phyloP scores from a whole-genome alignment of 2,329 filamentous ascomycete species.

The Monilinia fructicola region DNA sequence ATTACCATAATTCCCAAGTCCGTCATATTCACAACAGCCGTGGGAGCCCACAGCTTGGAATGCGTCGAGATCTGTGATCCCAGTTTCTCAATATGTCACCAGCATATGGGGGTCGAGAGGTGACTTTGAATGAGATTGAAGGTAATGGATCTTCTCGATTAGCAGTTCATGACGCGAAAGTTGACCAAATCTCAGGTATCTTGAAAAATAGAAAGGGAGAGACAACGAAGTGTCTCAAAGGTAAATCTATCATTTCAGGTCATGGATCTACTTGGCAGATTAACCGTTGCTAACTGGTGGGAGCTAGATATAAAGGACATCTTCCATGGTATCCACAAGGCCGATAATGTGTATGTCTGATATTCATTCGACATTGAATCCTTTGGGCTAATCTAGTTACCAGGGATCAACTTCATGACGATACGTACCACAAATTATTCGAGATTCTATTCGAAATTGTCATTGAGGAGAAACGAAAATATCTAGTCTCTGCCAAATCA shows the following conservation, averaged over 20 bases:
- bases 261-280: not conserved
- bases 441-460: constrained; percentile 74
- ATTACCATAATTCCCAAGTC: constrained; percentile 1
- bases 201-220: constrained; percentile 15
- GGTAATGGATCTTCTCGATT: constrained; percentile 16
- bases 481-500: constrained; percentile 52
- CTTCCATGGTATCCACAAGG: constrained; percentile 35
- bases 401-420: constrained; percentile 60
- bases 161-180: not conserved
- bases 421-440: constrained; percentile 77
- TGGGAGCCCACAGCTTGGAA: constrained; percentile 12
- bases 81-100: constrained; percentile 18
- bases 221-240: constrained; percentile 23
- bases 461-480: constrained; percentile 64
- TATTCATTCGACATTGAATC: not conserved
- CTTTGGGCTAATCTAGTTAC: constrained; percentile 27
- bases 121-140: constrained; percentile 4
- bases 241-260: constrained; percentile 18
- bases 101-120: constrained; percentile 3
- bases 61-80: constrained; percentile 6
- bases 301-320: constrained; percentile 36
- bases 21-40: not conserved
- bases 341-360: constrained; percentile 34
- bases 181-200: constrained; percentile 15
- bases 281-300: constrained; percentile 6